phyloP scores from a whole-genome alignment of 352 stramenopile genomes.

The Phytophthora sp. region DNA sequence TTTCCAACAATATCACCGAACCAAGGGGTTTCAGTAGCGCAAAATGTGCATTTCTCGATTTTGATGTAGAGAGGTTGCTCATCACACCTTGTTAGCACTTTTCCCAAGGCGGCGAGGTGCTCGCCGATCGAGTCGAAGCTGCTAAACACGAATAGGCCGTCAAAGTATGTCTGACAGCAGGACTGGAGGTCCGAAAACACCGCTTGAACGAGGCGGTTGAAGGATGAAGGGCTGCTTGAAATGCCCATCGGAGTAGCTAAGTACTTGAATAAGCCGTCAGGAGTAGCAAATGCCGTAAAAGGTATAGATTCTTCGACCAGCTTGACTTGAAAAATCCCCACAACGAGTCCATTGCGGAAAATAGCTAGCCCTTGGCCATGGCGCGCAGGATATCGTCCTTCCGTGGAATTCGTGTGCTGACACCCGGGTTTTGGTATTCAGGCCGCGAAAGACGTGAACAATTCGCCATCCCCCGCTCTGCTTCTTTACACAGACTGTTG shows the following conservation, averaged over 20 bases:
- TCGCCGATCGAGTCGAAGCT: neutral
- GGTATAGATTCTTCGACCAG: constrained; percentile 6
- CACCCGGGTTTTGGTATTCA: no score
- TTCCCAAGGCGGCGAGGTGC: neutral
- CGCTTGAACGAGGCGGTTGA: constrained; percentile 12
- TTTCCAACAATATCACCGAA: neutral
- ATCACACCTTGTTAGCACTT: neutral
- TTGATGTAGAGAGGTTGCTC: constrained; percentile 2
- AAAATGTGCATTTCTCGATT: neutral
- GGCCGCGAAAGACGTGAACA: no score
- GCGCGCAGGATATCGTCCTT: constrained; percentile 13
- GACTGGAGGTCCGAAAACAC: neutral
- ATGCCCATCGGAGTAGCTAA: constrained; percentile 16
- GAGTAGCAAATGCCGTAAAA: constrained; percentile 13
- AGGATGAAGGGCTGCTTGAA: constrained; percentile 10
- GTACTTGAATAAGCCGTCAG: constrained; percentile 17
- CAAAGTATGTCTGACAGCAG: neutral
- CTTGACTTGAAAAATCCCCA: constrained; percentile 22
- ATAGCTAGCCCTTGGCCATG: neutral
- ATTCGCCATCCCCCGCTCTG: no score
- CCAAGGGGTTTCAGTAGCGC: neutral
- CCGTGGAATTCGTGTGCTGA: constrained; percentile 6
- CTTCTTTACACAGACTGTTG: no score
- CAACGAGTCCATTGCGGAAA: constrained; percentile 8
- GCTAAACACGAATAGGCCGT: neutral